phyloP scores from a whole-genome alignment of 2,329 filamentous ascomycete species.

The Dactylella cylindrospora region DNA sequence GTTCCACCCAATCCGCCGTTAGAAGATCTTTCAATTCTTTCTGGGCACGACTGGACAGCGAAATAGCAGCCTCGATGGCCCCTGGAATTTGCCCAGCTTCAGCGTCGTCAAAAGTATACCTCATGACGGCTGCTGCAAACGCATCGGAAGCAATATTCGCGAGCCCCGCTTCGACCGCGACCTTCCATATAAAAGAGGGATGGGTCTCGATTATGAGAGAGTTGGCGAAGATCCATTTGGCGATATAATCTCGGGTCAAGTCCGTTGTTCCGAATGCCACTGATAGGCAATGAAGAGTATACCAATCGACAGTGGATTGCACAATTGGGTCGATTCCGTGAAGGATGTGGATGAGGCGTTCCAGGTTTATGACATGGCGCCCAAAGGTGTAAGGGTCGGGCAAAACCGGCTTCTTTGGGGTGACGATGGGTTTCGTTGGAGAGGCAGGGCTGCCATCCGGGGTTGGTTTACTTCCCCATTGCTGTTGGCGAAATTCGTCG shows the following conservation, averaged over 20 bases:
- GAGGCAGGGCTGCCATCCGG: neutral
- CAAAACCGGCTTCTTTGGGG: slow-evolving; percentile 15
- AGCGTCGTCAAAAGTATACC: slow-evolving; percentile 14
- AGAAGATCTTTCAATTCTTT: slow-evolving; percentile 24
- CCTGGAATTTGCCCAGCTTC: slow-evolving; percentile 22
- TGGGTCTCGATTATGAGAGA: slow-evolving; percentile 34
- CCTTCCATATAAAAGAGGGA: slow-evolving; percentile 26
- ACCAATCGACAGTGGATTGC: slow-evolving; percentile 67
- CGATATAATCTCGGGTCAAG: slow-evolving; percentile 35
- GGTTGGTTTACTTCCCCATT: slow-evolving; percentile 9
- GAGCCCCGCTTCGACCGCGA: slow-evolving; percentile 31
- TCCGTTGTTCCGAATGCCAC: slow-evolving; percentile 58
- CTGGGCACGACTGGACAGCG: slow-evolving; percentile 13
- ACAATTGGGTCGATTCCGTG: slow-evolving; percentile 60
- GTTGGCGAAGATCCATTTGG: slow-evolving; percentile 39
- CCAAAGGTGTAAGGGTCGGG: slow-evolving; percentile 60
- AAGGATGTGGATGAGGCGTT: slow-evolving; percentile 64
- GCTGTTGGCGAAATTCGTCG: slow-evolving; percentile 26
- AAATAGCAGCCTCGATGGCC: slow-evolving; percentile 16
- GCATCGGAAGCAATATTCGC: slow-evolving; percentile 37
- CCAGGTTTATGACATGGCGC: slow-evolving; percentile 65
- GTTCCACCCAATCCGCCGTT: slow-evolving; percentile 24
- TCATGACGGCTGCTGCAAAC: slow-evolving; percentile 39
- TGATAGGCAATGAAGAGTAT: slow-evolving; percentile 66
- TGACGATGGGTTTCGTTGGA: neutral